Conservation (phyloP, 1,284 basidiomycete species). For the Sporisorium reilianum region DNA sequence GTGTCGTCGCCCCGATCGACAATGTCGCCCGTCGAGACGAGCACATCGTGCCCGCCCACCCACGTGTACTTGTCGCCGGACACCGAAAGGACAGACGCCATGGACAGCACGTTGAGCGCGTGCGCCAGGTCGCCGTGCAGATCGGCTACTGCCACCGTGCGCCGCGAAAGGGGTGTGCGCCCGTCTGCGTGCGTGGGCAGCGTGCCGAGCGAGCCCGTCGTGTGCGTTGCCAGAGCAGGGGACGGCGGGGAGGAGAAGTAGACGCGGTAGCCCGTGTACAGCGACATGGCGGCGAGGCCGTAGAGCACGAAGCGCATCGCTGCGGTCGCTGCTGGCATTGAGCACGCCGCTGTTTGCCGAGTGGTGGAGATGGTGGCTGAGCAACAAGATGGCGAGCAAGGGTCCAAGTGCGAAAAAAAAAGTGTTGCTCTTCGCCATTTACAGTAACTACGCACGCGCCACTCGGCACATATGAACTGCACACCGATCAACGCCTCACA, state of each 20-base stretch:
- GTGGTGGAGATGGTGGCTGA: too few species aligned
- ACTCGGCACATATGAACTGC: too few species aligned
- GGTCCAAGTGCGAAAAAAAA: not conserved
- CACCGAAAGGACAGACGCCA: constrained; percentile 48
- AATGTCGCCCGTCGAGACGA: constrained; percentile 67
- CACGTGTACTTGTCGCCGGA: constrained; percentile 19
- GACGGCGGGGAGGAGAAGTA: constrained; percentile 5
- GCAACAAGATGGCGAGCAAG: not conserved
- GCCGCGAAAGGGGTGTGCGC: constrained; percentile 18
- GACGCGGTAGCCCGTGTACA: constrained; percentile 29
- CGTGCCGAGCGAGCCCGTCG: constrained; percentile 5
- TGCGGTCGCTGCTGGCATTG: constrained; percentile 5
- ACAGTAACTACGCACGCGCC: constrained; percentile 14
- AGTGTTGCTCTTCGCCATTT: constrained; percentile 20
- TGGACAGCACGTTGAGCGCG: constrained; percentile 60
- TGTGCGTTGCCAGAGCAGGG: not conserved
- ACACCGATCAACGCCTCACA: not conserved
- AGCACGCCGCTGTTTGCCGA: not conserved
- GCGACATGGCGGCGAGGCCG: constrained; percentile 18
- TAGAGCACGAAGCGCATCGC: constrained; percentile 24
- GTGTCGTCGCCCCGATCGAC: constrained; percentile 68
- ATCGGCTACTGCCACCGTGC: constrained; percentile 64
- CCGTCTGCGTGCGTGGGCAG: constrained; percentile 15
- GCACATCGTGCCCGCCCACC: constrained; percentile 59
- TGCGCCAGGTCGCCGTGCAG: constrained; percentile 65